Evolutionary conservation across 148 eudicot genomes (phyloP).

Genomic region (Hydrangea macrophylla): DNA sequence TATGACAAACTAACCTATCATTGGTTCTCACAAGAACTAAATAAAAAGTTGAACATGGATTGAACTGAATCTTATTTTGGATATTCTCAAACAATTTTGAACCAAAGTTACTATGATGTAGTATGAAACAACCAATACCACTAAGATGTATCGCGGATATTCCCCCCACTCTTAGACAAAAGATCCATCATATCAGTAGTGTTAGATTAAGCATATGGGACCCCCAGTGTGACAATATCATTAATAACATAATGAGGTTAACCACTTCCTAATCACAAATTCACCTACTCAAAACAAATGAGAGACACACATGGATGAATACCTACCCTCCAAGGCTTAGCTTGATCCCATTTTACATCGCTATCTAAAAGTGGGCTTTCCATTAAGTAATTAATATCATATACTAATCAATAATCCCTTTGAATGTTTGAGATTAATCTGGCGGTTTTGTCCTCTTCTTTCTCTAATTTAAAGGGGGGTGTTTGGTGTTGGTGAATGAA

Average conservation of each 20-base stretch:
- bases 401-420: constrained; percentile 12
- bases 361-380: constrained; percentile 6
- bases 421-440: not conserved
- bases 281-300: constrained; percentile 23
- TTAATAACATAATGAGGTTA: not conserved
- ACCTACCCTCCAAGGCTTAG: not conserved
- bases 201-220: not conserved
- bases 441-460: not conserved
- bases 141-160: too few species aligned
- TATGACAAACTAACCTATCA: too few species aligned
- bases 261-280: constrained; percentile 5
- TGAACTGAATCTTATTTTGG: too few species aligned
- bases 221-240: not conserved
- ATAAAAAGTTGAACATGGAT: too few species aligned
- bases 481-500: constrained; percentile 13
- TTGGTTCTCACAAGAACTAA: too few species aligned
- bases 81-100: not conserved
- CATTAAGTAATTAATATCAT: constrained; percentile 7
- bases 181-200: not conserved
- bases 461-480: constrained; percentile 12
- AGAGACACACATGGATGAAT: constrained; percentile 6
- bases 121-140: too few species aligned
- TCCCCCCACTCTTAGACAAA: not conserved
- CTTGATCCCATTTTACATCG: not conserved
- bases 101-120: too few species aligned